A percentile compares a stretch with the other conserved stretches of the same genome.
phyloP scores from a whole-genome alignment of 1,139 yeast species.

The Sugiyamaella novakii region DNA sequence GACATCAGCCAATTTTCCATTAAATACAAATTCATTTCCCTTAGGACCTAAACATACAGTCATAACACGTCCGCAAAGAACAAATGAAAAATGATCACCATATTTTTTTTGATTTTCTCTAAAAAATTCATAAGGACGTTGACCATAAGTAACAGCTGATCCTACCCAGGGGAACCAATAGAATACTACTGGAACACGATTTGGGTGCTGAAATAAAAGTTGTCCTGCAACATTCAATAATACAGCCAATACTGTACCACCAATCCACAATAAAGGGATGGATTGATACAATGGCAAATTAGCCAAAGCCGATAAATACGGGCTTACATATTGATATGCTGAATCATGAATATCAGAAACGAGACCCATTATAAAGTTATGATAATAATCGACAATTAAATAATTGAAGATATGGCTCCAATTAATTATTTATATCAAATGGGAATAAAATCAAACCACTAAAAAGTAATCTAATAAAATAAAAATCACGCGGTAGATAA shows the following conservation, averaged over 20 bases:
- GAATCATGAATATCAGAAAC: constrained; percentile 18
- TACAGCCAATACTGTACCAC: constrained; percentile 43
- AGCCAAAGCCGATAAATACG: constrained; percentile 17
- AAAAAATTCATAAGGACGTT: constrained; percentile 90
- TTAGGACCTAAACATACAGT: constrained; percentile 96
- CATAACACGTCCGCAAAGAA: constrained; percentile 87
- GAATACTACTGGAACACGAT: constrained; percentile 72
- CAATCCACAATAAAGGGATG: constrained; percentile 33
- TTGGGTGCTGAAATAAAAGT: constrained; percentile 62
- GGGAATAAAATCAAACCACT: too few relatives aligned
- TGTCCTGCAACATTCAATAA: constrained; percentile 71
- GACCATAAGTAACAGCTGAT: constrained; percentile 83
- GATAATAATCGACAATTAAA: too few relatives aligned
- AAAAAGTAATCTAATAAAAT: too few relatives aligned
- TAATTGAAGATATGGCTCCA: too few relatives aligned
- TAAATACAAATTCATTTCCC: constrained; percentile 95
- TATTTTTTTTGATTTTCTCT: constrained; percentile 72
- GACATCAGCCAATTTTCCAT: constrained; percentile 86
- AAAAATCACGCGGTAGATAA: too few relatives aligned
- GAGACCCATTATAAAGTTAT: constrained; percentile 19
- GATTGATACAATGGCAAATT: constrained; percentile 34
- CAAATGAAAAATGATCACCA: constrained; percentile 91
- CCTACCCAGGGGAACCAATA: constrained; percentile 97
- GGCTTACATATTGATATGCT: constrained; percentile 13
- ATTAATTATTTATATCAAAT: too few relatives aligned